phyloP scores from a whole-genome alignment of 768 basidiomycete species.

The Kwoniella dendrophila region DNA sequence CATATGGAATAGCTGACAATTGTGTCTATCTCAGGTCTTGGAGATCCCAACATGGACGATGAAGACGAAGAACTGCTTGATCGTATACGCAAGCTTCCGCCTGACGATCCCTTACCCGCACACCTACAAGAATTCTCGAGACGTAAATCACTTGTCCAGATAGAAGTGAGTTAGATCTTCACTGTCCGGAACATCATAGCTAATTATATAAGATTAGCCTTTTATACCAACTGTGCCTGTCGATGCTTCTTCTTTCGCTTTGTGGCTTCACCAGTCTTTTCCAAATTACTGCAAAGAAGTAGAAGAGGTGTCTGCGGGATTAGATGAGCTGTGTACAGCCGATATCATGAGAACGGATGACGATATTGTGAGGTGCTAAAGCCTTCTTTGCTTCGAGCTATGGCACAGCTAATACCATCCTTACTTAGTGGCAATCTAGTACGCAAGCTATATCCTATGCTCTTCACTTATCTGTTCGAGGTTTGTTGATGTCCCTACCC shows the following conservation, averaged over 20 bases:
- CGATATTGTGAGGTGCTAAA: too few species aligned
- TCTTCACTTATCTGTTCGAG: constrained; percentile 81
- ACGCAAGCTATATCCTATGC: constrained; percentile 62
- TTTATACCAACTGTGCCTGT: constrained; percentile 63
- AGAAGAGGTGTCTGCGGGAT: constrained; percentile 60
- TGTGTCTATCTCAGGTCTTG: constrained; percentile 34
- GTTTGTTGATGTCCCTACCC: constrained; percentile 82
- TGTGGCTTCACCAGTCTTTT: constrained; percentile 95
- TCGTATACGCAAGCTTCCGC: constrained; percentile 63
- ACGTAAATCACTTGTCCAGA: constrained; percentile 71
- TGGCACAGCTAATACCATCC: constrained; percentile 17
- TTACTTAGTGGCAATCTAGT: constrained; percentile 52
- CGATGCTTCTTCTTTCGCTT: constrained; percentile 81
- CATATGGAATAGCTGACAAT: background rate
- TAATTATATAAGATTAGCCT: constrained; percentile 11
- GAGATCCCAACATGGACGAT: constrained; percentile 59
- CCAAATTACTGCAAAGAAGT: constrained; percentile 76
- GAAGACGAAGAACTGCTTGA: constrained; percentile 72
- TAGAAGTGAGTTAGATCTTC: constrained; percentile 62
- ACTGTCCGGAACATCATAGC: constrained; percentile 60
- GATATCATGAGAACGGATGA: constrained; percentile 56
- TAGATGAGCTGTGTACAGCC: constrained; percentile 49
- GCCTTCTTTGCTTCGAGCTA: too few species aligned
- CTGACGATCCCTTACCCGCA: constrained; percentile 61
- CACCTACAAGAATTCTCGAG: constrained; percentile 68